Base-by-base conservation (phyloP, 192 early-diverging fungal genomes). In the Glomus cerebriforme region DNA sequence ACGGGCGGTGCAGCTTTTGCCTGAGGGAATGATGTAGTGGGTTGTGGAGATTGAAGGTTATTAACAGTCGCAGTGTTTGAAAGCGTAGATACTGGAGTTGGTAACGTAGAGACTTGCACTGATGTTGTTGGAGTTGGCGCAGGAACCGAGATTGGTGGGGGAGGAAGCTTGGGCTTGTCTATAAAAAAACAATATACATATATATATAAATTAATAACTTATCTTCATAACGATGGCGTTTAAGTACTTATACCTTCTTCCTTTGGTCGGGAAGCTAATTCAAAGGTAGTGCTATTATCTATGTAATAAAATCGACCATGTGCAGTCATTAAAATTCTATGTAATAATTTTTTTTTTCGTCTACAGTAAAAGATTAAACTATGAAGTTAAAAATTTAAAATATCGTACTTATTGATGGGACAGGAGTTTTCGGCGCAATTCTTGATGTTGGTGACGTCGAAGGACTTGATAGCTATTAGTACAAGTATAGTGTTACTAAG, bases 11-110 rank as follows among this genome's bases (percentile, higher is more conserved):
- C 29, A 60, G 58, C 49, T 62, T 75, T 24, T 0, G 74, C 26
- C 3, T 69, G 29, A 13, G 75, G 39, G 63, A 75, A n/a, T n/a
- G 80, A 45, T 45, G 85, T 82, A n/a, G 64, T 79, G 79, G 34
- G 27, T 75, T 81, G 79, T 3, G 86, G 79, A 3, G 81, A 80
- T 22, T 78, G 59, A 12, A 80, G 74, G 15, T 75, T 75, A 24
- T 80, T 78, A 62, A 75, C 74, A 27, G 75, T 54, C 9, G 84
- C 59, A 19, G 81, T 81, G 6, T 70, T 59, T 19, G 65, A 3
- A 26, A 77, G 77, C 22, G 87, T 74, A 10, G 67, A 66, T 68
- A 79, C 75, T 8, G 83, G n/a, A 39, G 87, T 82, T 26, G 85
- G 72, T 43, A 82, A 75, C 58, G 45, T 19, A 54, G 47, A 54